Evolutionary conservation across 495 filamentous ascomycete species (phyloP).

Genomic region (Talaromyces borbonicus): DNA sequence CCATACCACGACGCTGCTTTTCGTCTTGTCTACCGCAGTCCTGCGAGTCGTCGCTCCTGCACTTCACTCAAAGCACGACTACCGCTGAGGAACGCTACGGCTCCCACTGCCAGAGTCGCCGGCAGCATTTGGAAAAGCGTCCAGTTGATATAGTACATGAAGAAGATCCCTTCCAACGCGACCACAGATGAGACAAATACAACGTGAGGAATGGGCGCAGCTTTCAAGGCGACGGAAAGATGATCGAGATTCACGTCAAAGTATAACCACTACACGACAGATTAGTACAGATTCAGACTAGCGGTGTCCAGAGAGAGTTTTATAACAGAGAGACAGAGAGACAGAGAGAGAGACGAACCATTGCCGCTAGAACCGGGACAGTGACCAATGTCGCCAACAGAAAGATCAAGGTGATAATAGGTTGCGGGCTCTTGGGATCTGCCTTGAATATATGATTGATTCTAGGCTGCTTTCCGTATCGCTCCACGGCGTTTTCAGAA

Average conservation of each 20-base stretch:
- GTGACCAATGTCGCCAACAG: slow-evolving; percentile 57
- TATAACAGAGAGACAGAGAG: slow-evolving; percentile 7
- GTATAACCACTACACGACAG: slow-evolving; percentile 51
- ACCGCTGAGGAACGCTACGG: slow-evolving; percentile 75
- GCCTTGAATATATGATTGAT: slow-evolving; percentile 87
- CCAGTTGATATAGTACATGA: slow-evolving; percentile 90
- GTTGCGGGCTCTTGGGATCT: slow-evolving; percentile 71
- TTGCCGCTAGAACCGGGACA: slow-evolving; percentile 58
- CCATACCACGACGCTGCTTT: too few relatives aligned
- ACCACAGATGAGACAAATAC: slow-evolving; percentile 77
- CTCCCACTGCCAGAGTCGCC: slow-evolving; percentile 52
- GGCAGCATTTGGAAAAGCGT: slow-evolving; percentile 86
- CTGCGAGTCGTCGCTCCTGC: slow-evolving; percentile 72
- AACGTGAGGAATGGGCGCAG: slow-evolving; percentile 66
- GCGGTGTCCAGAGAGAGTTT: too few relatives aligned
- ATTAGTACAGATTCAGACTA: neutral
- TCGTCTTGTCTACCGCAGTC: slow-evolving; percentile 63
- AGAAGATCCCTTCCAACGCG: slow-evolving; percentile 83
- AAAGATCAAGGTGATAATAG: slow-evolving; percentile 73
- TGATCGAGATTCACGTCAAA: slow-evolving; percentile 83
- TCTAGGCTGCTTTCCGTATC: slow-evolving; percentile 72
- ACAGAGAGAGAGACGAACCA: slow-evolving; percentile 45
- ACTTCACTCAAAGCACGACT: slow-evolving; percentile 89
- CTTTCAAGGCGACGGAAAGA: slow-evolving; percentile 58
- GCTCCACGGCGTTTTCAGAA: slow-evolving; percentile 46